Evolutionary conservation across 305 asterid species (phyloP).

Genomic region (Vinca major): DNA sequence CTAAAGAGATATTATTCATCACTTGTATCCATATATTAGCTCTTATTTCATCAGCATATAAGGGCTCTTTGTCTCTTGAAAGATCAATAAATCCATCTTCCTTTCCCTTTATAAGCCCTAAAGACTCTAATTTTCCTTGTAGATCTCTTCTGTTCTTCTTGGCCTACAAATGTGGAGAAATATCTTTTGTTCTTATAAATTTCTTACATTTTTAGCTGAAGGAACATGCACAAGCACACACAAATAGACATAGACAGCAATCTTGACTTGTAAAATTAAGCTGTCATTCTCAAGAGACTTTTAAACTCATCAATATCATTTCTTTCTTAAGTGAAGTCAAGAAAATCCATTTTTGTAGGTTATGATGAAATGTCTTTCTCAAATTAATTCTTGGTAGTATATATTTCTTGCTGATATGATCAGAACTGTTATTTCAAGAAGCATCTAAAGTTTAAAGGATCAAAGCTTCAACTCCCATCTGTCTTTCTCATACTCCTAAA

Average conservation of each 20-base stretch:
- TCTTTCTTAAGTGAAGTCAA: background rate
- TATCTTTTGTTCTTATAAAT: background rate
- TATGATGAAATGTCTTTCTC: slow-evolving; percentile 1
- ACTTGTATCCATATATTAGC: background rate
- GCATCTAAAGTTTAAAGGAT: background rate
- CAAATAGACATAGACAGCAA: background rate
- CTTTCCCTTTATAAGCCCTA: no score
- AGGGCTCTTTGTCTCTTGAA: slow-evolving; percentile 2
- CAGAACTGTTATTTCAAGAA: background rate
- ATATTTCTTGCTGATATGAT: no score
- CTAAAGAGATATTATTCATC: background rate
- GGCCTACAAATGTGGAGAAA: background rate
- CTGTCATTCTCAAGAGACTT: background rate
- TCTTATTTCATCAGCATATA: background rate
- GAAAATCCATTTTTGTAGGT: background rate
- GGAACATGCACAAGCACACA: background rate
- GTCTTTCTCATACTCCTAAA: background rate
- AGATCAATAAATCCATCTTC: background rate
- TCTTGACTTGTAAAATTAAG: background rate
- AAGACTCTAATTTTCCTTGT: background rate
- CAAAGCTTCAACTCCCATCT: background rate
- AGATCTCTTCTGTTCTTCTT: no score
- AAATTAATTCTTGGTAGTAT: background rate
- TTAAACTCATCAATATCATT: background rate
- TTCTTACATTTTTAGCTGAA: background rate